phyloP scores from a whole-genome alignment of 2,329 filamentous ascomycete species.

The Penicillium nordicum region DNA sequence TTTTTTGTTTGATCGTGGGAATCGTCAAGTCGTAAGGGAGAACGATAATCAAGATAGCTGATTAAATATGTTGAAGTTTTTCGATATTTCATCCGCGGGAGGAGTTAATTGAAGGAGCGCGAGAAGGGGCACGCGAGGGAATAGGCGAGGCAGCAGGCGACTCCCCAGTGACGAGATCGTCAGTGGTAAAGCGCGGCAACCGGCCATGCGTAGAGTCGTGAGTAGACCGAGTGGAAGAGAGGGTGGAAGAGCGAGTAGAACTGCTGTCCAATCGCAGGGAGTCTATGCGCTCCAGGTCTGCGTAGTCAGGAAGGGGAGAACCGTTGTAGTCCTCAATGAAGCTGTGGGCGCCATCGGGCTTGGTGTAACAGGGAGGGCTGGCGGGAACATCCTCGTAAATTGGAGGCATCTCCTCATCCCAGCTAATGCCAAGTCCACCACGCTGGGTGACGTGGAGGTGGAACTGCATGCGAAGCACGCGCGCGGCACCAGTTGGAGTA shows the following conservation, averaged over 20 bases:
- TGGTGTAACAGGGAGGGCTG: constrained; percentile 70
- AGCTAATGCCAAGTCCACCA: constrained; percentile 82
- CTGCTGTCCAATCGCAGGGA: constrained; percentile 33
- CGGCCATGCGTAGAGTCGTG: constrained; percentile 15
- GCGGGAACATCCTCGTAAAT: constrained; percentile 91
- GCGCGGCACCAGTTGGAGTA: constrained; percentile 83
- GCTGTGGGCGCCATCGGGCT: constrained; percentile 37
- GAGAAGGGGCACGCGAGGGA: constrained; percentile 17
- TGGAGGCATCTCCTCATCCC: constrained; percentile 94
- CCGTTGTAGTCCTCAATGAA: constrained; percentile 48
- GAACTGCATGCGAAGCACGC: constrained; percentile 92
- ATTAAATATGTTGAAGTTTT: neutral
- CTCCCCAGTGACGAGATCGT: constrained; percentile 28
- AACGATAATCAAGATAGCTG: constrained; percentile 4
- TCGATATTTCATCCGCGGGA: constrained; percentile 15
- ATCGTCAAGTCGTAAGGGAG: constrained; percentile 5
- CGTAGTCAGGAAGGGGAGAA: constrained; percentile 44
- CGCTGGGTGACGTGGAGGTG: constrained; percentile 76
- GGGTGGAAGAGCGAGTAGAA: constrained; percentile 31
- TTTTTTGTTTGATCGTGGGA: constrained; percentile 6
- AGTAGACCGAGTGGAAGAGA: constrained; percentile 25
- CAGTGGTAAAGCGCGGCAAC: constrained; percentile 29
- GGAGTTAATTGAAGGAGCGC: constrained; percentile 18
- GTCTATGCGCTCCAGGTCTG: constrained; percentile 47
- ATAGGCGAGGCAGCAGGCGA: constrained; percentile 19